These are phyloP conservation scores for Fusarium coffeatum DNA, from an alignment of 2,329 filamentous ascomycete species.

Conservation along the genomic window DNA sequence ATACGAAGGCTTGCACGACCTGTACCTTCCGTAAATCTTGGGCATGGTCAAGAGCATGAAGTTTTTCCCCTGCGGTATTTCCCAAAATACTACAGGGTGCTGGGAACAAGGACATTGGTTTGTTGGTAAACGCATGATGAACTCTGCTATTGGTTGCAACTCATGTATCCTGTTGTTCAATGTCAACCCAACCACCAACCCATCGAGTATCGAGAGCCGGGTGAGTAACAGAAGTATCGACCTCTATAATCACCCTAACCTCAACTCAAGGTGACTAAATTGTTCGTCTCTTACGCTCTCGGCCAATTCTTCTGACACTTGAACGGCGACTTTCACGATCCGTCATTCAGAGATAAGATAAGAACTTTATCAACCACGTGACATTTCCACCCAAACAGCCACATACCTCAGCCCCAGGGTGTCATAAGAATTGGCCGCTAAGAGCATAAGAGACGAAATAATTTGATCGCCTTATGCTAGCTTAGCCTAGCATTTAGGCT, in stretches of 20 bases:
- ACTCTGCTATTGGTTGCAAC: not conserved
- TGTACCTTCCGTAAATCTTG: not conserved
- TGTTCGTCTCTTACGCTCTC: not conserved
- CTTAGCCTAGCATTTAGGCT: too few species aligned
- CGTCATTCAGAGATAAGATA: not conserved
- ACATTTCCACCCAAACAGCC: too few species aligned
- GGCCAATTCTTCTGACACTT: not conserved
- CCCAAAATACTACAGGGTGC: rapidly evolving
- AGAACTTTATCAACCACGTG: not conserved
- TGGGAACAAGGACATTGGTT: not conserved
- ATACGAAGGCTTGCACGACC: not conserved
- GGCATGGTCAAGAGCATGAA: not conserved
- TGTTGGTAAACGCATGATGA: not conserved
- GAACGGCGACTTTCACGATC: not conserved
- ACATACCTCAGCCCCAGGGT: too few species aligned
- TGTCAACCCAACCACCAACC: not conserved
- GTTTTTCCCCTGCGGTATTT: not conserved
- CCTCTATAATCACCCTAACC: too few species aligned
- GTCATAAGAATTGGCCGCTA: too few species aligned
- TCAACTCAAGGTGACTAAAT: not conserved
- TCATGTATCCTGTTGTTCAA: not conserved
- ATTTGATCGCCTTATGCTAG: too few species aligned
- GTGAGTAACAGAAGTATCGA: not conserved
- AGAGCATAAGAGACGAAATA: too few species aligned
- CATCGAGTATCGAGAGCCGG: not conserved